phyloP scores from a whole-genome alignment of 345 rosid species.

The Melaleuca alternifolia region DNA sequence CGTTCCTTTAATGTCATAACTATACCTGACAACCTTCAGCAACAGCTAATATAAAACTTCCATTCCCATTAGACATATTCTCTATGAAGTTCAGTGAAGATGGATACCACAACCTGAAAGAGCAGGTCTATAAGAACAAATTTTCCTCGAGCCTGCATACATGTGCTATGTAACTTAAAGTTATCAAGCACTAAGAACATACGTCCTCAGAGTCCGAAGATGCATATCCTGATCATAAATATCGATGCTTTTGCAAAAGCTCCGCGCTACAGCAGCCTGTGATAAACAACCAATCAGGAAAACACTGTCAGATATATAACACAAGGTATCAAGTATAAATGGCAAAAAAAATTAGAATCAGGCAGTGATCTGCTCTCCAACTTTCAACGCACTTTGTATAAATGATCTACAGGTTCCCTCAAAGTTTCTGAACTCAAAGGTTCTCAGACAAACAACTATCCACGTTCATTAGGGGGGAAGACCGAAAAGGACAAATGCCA shows the following conservation, averaged over 20 bases:
- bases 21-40: constrained; percentile 63
- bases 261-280: constrained; percentile 59
- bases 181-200: constrained; percentile 4
- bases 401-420: neutral
- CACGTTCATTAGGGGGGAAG: neutral
- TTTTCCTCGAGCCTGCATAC: neutral
- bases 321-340: neutral
- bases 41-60: constrained; percentile 33
- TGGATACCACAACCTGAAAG: constrained; percentile 60
- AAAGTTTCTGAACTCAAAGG: neutral
- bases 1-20: neutral
- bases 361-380: neutral
- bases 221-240: constrained; percentile 72
- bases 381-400: neutral
- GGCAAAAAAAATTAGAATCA: neutral
- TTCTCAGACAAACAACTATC: neutral
- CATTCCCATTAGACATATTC: constrained; percentile 32
- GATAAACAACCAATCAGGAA: constrained; percentile 1
- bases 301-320: neutral
- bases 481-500: neutral
- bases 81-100: constrained; percentile 38
- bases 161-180: neutral
- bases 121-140: neutral
- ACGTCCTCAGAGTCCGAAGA: constrained; percentile 46
- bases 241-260: constrained; percentile 51